Conservation (phyloP, 176 grass and related monocot genomes). For the Oropetium thomaeum region DNA sequence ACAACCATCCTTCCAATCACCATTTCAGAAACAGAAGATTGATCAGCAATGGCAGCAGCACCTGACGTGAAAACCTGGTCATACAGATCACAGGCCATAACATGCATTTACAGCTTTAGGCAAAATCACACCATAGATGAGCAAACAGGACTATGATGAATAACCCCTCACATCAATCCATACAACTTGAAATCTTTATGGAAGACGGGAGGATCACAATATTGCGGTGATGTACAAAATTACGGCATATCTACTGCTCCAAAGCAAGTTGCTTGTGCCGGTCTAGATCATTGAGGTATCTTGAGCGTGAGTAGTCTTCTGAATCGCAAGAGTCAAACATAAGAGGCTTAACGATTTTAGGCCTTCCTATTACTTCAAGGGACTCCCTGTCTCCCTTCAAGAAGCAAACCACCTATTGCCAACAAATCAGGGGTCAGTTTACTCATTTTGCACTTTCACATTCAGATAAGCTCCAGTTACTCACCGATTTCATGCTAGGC, state of each 20-base stretch:
- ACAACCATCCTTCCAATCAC: background rate
- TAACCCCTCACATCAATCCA: constrained; percentile 51
- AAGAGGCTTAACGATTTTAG: constrained; percentile 44
- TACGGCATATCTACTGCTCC: constrained; percentile 57
- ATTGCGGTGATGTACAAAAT: constrained; percentile 49
- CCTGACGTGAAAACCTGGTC: background rate
- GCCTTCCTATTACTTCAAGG: constrained; percentile 51
- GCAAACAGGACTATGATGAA: constrained; percentile 17
- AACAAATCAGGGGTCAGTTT: constrained; percentile 20
- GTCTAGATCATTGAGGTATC: constrained; percentile 87
- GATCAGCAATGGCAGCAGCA: background rate
- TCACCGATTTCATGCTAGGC: constrained; percentile 87
- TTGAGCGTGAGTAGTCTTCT: constrained; percentile 86
- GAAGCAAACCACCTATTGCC: constrained; percentile 64
- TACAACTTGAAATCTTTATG: constrained; percentile 32
- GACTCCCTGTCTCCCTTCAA: constrained; percentile 58
- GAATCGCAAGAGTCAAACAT: constrained; percentile 70
- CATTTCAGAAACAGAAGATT: constrained; percentile 8
- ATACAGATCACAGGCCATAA: constrained; percentile 5
- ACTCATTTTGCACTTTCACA: background rate
- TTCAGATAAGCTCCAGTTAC: background rate
- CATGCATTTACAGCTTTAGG: background rate
- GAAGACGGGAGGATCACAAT: constrained; percentile 42
- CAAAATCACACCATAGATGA: constrained; percentile 40
- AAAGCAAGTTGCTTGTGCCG: constrained; percentile 92